Evolutionary conservation across 305 asterid genomes (phyloP).

Genomic region (Solanum hybrid): DNA sequence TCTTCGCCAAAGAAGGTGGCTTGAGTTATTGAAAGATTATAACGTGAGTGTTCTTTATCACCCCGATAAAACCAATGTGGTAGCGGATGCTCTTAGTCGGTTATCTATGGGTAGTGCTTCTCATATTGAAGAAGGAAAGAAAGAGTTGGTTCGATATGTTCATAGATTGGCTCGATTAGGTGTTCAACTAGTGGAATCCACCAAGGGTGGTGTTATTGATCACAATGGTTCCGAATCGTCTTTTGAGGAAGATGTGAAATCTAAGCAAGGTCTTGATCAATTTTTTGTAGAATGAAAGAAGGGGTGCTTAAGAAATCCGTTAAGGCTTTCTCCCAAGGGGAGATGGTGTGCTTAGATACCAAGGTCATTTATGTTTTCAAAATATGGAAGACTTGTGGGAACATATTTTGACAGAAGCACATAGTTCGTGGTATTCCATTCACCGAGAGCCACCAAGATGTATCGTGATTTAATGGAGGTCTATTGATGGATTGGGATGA

Average conservation of each 20-base stretch:
- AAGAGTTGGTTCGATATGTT: neutral
- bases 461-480: neutral
- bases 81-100: neutral
- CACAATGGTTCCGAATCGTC: neutral
- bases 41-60: neutral
- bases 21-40: neutral
- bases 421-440: too few species aligned
- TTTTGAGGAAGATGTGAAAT: neutral
- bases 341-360: neutral
- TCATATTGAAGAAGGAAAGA: neutral
- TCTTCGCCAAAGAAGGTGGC: neutral
- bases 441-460: neutral
- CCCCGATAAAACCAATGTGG: neutral
- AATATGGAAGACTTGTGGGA: neutral
- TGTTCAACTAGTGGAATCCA: neutral
- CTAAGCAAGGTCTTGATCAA: neutral
- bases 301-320: neutral
- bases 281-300: neutral
- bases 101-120: neutral
- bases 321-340: neutral
- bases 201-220: neutral
- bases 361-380: neutral
- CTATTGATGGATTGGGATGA: neutral
- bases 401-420: neutral
- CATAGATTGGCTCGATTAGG: neutral